Evolutionary conservation across 441 rosid genomes (phyloP).

Genomic region (Heliophila coronopifolia): DNA sequence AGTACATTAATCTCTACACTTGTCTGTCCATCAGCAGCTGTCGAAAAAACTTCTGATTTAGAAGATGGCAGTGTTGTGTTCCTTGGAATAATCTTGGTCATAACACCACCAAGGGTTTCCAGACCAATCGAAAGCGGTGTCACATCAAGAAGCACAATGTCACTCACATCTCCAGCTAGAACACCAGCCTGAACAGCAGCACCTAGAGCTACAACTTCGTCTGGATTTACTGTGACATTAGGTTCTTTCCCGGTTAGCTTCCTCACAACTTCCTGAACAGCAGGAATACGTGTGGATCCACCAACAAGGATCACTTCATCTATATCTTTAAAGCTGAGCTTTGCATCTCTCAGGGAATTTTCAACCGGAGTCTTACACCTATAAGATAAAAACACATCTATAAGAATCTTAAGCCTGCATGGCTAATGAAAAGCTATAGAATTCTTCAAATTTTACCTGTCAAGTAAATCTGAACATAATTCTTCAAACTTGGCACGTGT

Average conservation of each 20-base stretch:
- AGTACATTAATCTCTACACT: conserved; percentile 45
- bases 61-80: conserved; percentile 43
- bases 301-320: conserved; percentile 49
- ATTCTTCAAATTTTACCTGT: conserved; percentile 44
- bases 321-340: conserved; percentile 39
- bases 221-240: conserved; percentile 47
- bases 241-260: conserved; percentile 52
- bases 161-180: conserved; percentile 40
- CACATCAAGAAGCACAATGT: conserved; percentile 43
- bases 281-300: conserved; percentile 49
- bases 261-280: conserved; percentile 45
- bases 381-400: neutral
- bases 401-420: neutral
- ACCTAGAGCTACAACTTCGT: conserved; percentile 47
- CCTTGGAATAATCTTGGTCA: conserved; percentile 43
- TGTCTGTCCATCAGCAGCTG: conserved; percentile 42
- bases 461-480: conserved; percentile 75
- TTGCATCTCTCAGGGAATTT: conserved; percentile 37
- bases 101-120: conserved; percentile 44
- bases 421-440: neutral
- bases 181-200: conserved; percentile 53
- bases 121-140: conserved; percentile 43
- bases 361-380: conserved; percentile 52
- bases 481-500: conserved; percentile 91
- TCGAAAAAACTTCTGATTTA: conserved; percentile 44